Evolutionary conservation across 169 alveolate genomes (phyloP), one percentile per base, ranked within the genome.

Genomic region (Perkinsus chesapeaki): DNA sequence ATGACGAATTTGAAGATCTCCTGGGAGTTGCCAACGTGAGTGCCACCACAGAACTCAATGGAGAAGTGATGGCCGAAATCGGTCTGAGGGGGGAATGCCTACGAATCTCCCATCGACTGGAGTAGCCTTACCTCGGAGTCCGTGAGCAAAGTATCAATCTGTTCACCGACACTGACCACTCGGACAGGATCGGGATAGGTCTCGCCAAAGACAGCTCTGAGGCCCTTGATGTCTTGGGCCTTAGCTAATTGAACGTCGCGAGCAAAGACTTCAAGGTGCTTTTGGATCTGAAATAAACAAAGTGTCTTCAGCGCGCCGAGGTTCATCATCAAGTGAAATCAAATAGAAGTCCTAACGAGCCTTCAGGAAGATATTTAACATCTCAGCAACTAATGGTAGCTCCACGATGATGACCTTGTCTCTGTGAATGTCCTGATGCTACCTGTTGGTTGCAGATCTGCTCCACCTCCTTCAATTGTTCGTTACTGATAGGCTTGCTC

Each of bases 11-110:
- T 95, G 95, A 95, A 94, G 39, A 97, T 95, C 37, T 95, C 96
- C 16, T 94, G 93, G 20, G 98, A 96, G 92, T 96, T 97, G 91
- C 96, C 95, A 91, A 98, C 96, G 92, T 98, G 99, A 36, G 99
- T 98, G 20, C 99, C 99, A 39, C 99, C 99, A 94, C 99, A 98
- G 43, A 98, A 96, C 92, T 98, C 99, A 36, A 97, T 96, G 31
- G 98, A 96, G 92, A 96, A 92, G 39, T 93, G 93, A 9, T 93
- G 93, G 92, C 96, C 96, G 38, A 34, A 27, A 7, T 43, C 92
- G 72, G n/a, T 27, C 72, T 39, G 92, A 38, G 7, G 23, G 12
- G 3, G 27, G 37, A 60, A 60, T 9, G n/a, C 31, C 36, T 37
- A 27, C 27, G 37, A 39, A 91, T 3, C 37, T 72, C 60, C 91